These are phyloP conservation scores for Jimgerdemannia lactiflua DNA, from an alignment of 192 early-diverging fungal species.

Conservation along the genomic window DNA sequence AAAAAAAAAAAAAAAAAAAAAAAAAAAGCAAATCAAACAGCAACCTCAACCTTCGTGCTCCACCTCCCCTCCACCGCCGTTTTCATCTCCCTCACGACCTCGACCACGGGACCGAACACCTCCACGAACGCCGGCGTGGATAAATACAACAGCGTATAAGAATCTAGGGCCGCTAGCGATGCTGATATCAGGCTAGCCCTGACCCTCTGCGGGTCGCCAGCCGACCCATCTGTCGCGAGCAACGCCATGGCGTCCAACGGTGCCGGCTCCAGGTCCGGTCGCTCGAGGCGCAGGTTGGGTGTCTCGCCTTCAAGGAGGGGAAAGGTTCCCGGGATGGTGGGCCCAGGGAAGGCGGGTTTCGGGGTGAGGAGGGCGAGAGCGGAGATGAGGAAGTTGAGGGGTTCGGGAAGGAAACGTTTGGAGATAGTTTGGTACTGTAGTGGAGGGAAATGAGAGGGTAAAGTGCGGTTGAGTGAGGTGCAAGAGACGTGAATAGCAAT, in stretches of 20 bases:
- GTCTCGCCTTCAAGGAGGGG: conserved; percentile 36
- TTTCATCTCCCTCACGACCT: conserved; percentile 26
- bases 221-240: conserved; percentile 11
- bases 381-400: conserved; percentile 58
- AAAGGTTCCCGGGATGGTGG: conserved; percentile 36
- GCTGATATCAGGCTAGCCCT: conserved; percentile 37
- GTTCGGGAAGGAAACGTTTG: conserved; percentile 75
- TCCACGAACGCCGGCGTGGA: conserved; percentile 66
- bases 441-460: conserved; percentile 9
- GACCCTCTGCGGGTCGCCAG: conserved; percentile 11
- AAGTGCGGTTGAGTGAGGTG: too few species aligned
- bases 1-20: too few species aligned
- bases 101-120: conserved; percentile 41
- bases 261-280: conserved; percentile 3
- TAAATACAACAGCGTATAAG: conserved; percentile 51
- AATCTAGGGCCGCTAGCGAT: conserved; percentile 33
- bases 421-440: conserved; percentile 60
- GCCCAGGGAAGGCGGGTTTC: conserved; percentile 22
- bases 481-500: too few species aligned
- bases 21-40: too few species aligned
- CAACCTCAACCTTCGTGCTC: conserved; percentile 28
- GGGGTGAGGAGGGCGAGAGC: conserved; percentile 44
- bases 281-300: conserved; percentile 28
- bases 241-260: conserved; percentile 9
- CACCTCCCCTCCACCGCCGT: conserved; percentile 15